A percentile compares a stretch with the other conserved stretches of the same genome.
Evolutionary conservation across 2,329 filamentous ascomycete species (phyloP).

Genomic region (Neophaeococcomyces mojaviensis): DNA sequence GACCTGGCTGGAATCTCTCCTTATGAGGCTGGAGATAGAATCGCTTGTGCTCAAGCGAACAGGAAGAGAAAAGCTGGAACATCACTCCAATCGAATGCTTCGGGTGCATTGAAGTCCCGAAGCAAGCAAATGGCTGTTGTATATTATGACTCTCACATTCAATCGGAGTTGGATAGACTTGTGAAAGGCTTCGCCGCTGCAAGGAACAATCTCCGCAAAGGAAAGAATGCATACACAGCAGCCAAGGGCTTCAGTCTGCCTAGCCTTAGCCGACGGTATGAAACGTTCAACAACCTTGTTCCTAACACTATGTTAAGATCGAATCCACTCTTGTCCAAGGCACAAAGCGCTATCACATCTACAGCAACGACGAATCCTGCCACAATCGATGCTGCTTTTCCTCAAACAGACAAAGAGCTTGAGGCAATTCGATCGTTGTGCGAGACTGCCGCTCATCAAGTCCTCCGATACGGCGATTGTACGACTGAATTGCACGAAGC

Average conservation of each 20-base stretch:
- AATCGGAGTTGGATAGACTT: constrained; percentile 72
- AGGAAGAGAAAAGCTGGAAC: constrained; percentile 28
- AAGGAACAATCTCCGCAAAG: constrained; percentile 77
- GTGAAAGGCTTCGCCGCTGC: constrained; percentile 75
- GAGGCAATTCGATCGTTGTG: constrained; percentile 75
- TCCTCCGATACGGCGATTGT: constrained; percentile 81
- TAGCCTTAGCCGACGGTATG: constrained; percentile 7
- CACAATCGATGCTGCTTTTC: constrained; percentile 51
- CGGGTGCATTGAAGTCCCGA: constrained; percentile 48
- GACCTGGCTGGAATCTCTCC: constrained; percentile 16
- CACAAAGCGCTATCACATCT: not conserved
- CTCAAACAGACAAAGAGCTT: constrained; percentile 67
- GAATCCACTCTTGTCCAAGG: not conserved
- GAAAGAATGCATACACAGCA: constrained; percentile 67
- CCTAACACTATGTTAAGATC: not conserved
- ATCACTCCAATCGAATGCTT: constrained; percentile 29
- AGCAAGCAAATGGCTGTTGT: constrained; percentile 72
- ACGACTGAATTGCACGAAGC: constrained; percentile 66
- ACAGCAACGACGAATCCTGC: not conserved
- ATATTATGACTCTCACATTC: constrained; percentile 85
- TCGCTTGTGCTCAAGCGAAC: constrained; percentile 27
- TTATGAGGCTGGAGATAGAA: constrained; percentile 19
- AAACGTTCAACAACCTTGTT: not conserved
- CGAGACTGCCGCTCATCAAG: constrained; percentile 81
- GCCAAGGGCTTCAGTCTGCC: constrained; percentile 29